Base-by-base conservation (phyloP, 768 basidiomycete species). In the Leccinum longicurvipes region DNA sequence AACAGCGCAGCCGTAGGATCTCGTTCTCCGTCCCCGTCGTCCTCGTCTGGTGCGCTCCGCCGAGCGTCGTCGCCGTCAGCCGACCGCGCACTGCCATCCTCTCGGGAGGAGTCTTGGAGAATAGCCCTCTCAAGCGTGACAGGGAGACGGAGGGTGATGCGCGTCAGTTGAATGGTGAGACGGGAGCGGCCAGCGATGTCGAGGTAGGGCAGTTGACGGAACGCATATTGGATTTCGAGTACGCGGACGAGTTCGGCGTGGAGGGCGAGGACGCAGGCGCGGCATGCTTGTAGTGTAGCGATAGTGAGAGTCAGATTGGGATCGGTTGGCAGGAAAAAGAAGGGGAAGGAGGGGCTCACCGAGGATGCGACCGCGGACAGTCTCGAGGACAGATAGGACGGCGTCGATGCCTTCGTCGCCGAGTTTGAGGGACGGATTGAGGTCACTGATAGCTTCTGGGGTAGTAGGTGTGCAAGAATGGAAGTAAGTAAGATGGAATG, bases 331-430 rank as follows among this genome's bases (percentile, higher is more conserved):
- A n/a, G n/a, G n/a, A 2, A 28, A 2, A 21, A 24, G 9, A 1
- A 9, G 41, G 23, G 44, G 19, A 39, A 25, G n/a, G 47, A 56
- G 41, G 46, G 42, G 27, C 60, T 54, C 64, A 89, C 90, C 85
- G 42, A 93, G 78, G 46, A 90, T 79, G 42, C 87, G 83, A 65
- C 87, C 85, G 12, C 92, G 84, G 36, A 93, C 81, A 25, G 80
- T 72, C 63, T 86, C 79, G 34, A 94, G 79, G 10, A 85, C 82
- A 11, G 80, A 72, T 14, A 93, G 79, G n/a, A 94, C 80, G 17
- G 83, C 80, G 55, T 91, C 79, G 60, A 93, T 88, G 23, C 86
- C 83, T 1, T 92, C 91, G 47, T 93, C 86, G 19, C 86, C 84
- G 29, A 93, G 76, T 47, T 80, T 83, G 23, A 94, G 77, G 2